These are phyloP conservation scores for Chlorella sp. DNA, from an alignment of 139 green algal genomes.

Conservation along the genomic window DNA sequence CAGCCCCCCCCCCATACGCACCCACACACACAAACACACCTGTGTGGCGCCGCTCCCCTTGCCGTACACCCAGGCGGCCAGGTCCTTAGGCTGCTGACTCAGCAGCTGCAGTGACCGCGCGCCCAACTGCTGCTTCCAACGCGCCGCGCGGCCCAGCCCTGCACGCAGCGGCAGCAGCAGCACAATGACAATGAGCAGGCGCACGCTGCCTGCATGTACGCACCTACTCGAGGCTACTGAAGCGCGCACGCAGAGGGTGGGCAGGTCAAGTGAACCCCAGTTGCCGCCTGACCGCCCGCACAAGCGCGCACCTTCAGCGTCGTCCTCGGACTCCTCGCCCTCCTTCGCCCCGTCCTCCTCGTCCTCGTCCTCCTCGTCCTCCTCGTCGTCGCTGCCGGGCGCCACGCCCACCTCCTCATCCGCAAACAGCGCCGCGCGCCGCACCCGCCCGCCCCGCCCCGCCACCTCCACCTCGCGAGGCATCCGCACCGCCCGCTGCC, in stretches of 20 bases:
- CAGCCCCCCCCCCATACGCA: too few relatives aligned
- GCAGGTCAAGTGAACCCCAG: too few relatives aligned
- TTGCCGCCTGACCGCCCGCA: too few relatives aligned
- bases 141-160: slow-evolving; percentile 34
- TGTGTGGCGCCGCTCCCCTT: too few relatives aligned
- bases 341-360: slow-evolving; percentile 10
- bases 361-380: slow-evolving; percentile 28
- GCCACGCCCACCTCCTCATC: slow-evolving; percentile 19
- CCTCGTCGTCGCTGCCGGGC: slow-evolving; percentile 8
- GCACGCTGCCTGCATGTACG: too few relatives aligned
- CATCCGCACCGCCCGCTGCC: not conserved
- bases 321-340: slow-evolving; percentile 6
- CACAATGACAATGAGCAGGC: too few relatives aligned
- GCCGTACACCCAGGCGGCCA: slow-evolving; percentile 42
- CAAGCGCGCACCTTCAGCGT: too few relatives aligned
- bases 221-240: too few relatives aligned
- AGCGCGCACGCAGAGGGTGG: too few relatives aligned
- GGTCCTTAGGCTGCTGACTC: slow-evolving; percentile 37
- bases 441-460: slow-evolving; percentile 30
- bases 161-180: not conserved
- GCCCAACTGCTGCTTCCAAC: slow-evolving; percentile 29
- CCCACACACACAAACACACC: too few relatives aligned
- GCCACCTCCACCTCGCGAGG: not conserved
- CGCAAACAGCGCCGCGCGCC: slow-evolving; percentile 51
- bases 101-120: slow-evolving; percentile 3